Conservation (phyloP, 768 basidiomycete species). For the Cystofilobasidium bisporidii region DNA sequence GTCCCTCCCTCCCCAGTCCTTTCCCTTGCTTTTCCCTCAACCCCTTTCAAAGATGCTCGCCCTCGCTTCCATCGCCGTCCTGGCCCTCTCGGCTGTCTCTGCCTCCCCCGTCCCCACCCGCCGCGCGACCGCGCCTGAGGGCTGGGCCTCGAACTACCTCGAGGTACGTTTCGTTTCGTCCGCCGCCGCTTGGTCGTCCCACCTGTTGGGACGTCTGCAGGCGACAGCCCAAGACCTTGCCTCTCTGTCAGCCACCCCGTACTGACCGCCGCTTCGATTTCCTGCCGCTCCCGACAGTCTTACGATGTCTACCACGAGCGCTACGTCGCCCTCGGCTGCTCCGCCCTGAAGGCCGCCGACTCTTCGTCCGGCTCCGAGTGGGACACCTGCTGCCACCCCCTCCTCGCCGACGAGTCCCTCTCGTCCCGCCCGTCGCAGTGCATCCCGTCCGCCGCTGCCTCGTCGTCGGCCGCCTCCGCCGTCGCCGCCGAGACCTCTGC, state of each 20-base stretch:
- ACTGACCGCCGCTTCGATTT: background rate
- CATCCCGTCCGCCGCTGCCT: constrained; percentile 51
- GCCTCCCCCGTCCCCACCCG: constrained; percentile 17
- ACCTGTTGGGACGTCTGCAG: too few relatives aligned
- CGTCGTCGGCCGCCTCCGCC: constrained; percentile 46
- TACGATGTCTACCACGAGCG: constrained; percentile 49
- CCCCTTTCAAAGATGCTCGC: constrained; percentile 20
- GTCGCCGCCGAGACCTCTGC: constrained; percentile 46
- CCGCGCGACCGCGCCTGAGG: constrained; percentile 12
- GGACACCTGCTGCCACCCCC: constrained; percentile 56
- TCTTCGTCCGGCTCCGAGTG: constrained; percentile 45
- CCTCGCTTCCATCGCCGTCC: constrained; percentile 16
- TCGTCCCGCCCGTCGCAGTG: constrained; percentile 50
- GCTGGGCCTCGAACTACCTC: constrained; percentile 20
- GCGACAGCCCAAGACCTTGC: background rate
- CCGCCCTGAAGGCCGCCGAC: constrained; percentile 43
- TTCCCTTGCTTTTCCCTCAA: background rate
- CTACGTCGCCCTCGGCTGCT: constrained; percentile 53
- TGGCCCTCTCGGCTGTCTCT: constrained; percentile 21
- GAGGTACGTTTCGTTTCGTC: background rate
- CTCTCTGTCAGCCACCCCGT: too few relatives aligned
- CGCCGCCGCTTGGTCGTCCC: background rate
- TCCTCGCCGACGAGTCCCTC: constrained; percentile 54
- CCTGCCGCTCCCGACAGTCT: background rate
- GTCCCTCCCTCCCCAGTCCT: background rate